A percentile compares a stretch with the other conserved stretches of the same genome.
Conservation (phyloP, 1,139 yeast genomes). For the Geotrichum phurueaensis region DNA sequence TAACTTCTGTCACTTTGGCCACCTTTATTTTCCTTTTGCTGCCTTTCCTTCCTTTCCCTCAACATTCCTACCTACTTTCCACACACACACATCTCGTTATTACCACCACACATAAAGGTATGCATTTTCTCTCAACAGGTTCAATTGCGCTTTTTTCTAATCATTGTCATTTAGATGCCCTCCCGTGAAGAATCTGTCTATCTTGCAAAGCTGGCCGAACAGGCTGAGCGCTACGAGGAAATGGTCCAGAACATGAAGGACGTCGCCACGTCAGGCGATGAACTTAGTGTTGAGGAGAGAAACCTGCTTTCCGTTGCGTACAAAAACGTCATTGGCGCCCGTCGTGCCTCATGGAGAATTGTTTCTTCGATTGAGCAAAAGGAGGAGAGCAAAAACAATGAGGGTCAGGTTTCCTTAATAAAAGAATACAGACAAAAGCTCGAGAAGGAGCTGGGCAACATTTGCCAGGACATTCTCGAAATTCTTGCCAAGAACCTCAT, state of each 20-base stretch:
- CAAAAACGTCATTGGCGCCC: slow-evolving; percentile 97
- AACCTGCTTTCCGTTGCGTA: slow-evolving; percentile 94
- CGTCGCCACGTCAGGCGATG: slow-evolving; percentile 94
- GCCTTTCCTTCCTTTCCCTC: neutral
- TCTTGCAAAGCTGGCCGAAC: slow-evolving; percentile 98
- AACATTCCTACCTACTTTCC: neutral
- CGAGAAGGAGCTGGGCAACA: slow-evolving; percentile 86
- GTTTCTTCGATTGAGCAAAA: slow-evolving; percentile 96
- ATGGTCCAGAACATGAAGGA: slow-evolving; percentile 94
- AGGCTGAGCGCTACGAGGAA: slow-evolving; percentile 99
- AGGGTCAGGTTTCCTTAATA: slow-evolving; percentile 55
- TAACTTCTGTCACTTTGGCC: neutral
- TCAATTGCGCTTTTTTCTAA: neutral
- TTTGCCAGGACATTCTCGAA: slow-evolving; percentile 87
- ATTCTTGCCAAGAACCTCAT: slow-evolving; percentile 86
- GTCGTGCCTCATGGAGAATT: slow-evolving; percentile 99
- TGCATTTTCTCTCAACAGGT: neutral
- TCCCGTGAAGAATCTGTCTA: slow-evolving; percentile 97
- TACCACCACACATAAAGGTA: neutral
- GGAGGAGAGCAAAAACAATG: slow-evolving; percentile 94
- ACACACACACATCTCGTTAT: neutral
- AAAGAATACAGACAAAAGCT: slow-evolving; percentile 93
- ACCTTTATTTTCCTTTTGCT: neutral
- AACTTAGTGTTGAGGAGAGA: slow-evolving; percentile 95
- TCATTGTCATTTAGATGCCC: slow-evolving; percentile 44